A percentile compares a stretch with the other conserved stretches of the same genome.
Evolutionary conservation across 768 basidiomycete genomes (phyloP).

Genomic region (Candolleomyces aberdarensis): DNA sequence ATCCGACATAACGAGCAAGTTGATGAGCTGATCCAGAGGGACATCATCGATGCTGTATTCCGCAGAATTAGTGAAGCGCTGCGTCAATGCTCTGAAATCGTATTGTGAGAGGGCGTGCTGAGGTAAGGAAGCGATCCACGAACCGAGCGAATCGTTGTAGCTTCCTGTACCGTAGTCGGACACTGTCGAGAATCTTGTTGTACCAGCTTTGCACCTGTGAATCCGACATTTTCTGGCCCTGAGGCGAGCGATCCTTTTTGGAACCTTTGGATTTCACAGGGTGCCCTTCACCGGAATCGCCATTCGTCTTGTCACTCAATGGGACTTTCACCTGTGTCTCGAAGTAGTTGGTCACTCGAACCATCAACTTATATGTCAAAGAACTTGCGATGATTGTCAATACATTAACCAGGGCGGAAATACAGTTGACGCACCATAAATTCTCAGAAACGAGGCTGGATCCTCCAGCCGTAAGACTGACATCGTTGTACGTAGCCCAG

Average conservation of each 20-base stretch:
- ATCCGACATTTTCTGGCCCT: constrained; percentile 61
- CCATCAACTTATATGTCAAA: constrained; percentile 88
- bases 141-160: constrained; percentile 91
- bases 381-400: constrained; percentile 48
- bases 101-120: background rate
- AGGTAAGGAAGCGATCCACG: constrained; percentile 11
- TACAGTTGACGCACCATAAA: constrained; percentile 64
- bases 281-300: constrained; percentile 29
- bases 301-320: constrained; percentile 21
- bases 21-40: constrained; percentile 76
- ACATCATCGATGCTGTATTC: constrained; percentile 77
- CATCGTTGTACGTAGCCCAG: constrained; percentile 92
- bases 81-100: constrained; percentile 57
- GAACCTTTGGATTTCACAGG: constrained; percentile 30
- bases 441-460: constrained; percentile 93
- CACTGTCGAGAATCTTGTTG: constrained; percentile 88
- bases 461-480: constrained; percentile 84
- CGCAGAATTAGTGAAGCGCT: constrained; percentile 90
- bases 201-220: constrained; percentile 89
- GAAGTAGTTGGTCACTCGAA: constrained; percentile 91
- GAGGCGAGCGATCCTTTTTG: constrained; percentile 29
- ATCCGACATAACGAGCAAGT: constrained; percentile 74
- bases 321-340: constrained; percentile 89
- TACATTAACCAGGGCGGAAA: background rate
- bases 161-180: constrained; percentile 88